These are phyloP conservation scores for Noccaea bulbosa DNA, from an alignment of 345 rosid species.

Conservation along the genomic window DNA sequence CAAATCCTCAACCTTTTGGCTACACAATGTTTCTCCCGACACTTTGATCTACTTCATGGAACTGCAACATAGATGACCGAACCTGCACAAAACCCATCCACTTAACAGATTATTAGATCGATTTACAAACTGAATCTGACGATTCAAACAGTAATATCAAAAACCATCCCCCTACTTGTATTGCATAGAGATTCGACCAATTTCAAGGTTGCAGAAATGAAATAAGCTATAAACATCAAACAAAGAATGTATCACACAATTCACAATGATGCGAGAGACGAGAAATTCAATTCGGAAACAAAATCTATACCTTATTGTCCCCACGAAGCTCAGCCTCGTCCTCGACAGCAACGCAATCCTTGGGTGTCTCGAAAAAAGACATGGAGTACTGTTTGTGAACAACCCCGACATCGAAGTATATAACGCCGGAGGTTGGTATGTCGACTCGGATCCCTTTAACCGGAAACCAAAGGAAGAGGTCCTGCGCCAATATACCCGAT, in stretches of 20 bases:
- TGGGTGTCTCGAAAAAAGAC: slow-evolving; percentile 78
- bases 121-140: not conserved
- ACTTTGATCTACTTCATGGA: slow-evolving; percentile 18
- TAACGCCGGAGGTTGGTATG: slow-evolving; percentile 77
- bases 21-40: slow-evolving; percentile 25
- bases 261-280: too few relatives aligned
- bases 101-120: not conserved
- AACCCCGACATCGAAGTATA: slow-evolving; percentile 83
- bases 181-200: too few relatives aligned
- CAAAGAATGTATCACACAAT: not conserved
- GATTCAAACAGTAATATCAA: too few relatives aligned
- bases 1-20: slow-evolving; percentile 3
- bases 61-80: slow-evolving; percentile 14
- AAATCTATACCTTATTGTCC: slow-evolving; percentile 4
- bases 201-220: too few relatives aligned
- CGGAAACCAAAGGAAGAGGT: slow-evolving; percentile 86
- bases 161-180: too few relatives aligned
- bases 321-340: slow-evolving; percentile 13
- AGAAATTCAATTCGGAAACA: not conserved
- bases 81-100: slow-evolving; percentile 7
- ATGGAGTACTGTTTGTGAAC: slow-evolving; percentile 77
- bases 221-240: not conserved
- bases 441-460: slow-evolving; percentile 81
- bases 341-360: slow-evolving; percentile 54
- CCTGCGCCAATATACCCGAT: slow-evolving; percentile 79